Base-by-base conservation (phyloP, 768 basidiomycete genomes). In the Cyclocybe aegerita region DNA sequence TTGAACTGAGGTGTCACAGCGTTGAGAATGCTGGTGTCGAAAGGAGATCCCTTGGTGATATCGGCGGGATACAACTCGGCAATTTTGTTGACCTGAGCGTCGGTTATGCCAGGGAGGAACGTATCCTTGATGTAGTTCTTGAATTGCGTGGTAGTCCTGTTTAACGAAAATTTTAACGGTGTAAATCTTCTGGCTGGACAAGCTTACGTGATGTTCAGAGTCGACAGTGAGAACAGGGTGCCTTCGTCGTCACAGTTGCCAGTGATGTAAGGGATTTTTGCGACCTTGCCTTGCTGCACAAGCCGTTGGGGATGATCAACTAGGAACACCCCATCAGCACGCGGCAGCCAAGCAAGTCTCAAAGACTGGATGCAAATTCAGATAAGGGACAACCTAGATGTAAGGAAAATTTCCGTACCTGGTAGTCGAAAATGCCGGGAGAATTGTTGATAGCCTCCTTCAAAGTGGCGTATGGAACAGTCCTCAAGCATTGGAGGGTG, bases 281-380 rank as follows among this genome's bases (percentile, higher is more conserved):
- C 79, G 4, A 82, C 66, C 40, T 67, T 70, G 0, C 76, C 77
- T 32, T 74, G 52, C 46, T 69, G 59, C 4, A 81, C 69, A 2
- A 81, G 65, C 9, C 63, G 57, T 54, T 72, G 70, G 5, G 78
- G 77, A 40, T 73, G 55, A 31, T 74, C 76, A 0, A 71, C 69
- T 10, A 84, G 51, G 58, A 83, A 78, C 0, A 68, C 61, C 0
- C 79, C 81, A 52, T 84, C 82, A 3, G 71, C 65, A 4, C 77
- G 70, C 29, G 80, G 80, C 10, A 72, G 56, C 77, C 76, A 85
- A 1, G 79, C 70, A 30, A 79, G 62, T 31, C 61, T 64, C 41
- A 78, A 59, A 1, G 76, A 71, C 79, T 80, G 15, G 12, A 38
- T 11, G 3, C 33, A 23, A 32, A 1, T 33, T 7, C 32, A 16